Base-by-base conservation (phyloP, 148 eudicot species). In the Agrostemma githago region DNA sequence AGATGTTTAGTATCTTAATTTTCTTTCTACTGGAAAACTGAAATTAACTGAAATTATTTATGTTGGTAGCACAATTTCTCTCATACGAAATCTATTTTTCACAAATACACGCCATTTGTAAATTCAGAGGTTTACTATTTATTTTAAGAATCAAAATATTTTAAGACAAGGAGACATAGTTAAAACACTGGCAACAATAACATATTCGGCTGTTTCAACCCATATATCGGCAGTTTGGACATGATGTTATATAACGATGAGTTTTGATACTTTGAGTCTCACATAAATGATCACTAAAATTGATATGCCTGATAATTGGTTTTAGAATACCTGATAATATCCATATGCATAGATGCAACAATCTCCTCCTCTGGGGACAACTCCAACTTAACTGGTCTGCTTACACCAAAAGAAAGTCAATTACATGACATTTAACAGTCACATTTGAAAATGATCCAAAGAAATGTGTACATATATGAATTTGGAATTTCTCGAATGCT, bases 321-420 rank as follows among this genome's bases (percentile, higher is more conserved):
- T 10, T 75, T 42, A 53, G 39, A 44, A 71, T 77, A 94, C 98
- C 97, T 88, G 84, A 94, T 79, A 42, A 75, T 80, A 84, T 94
- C 92, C 86, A 91, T 84, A 85, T 91, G 84, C 96, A 91, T 91
- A 43, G 97, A 88, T 72, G 93, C 83, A 72, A 89, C 89, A 70
- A 87, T 83, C 85, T 94, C 98, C 79, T 94, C 98, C 85, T 89
- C 97, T 26, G 97, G 97, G 43, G 97, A 87, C 78, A 94, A 81
- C 73, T 94, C 98, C 86, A 94, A 74, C 77, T 70, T 80, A 76
- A 91, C 57, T 64, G 96, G 86, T 82, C 98, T 94, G 82, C 42
- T n/a, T 70, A 62, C 44, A 77, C 48, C 40, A 56, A 39, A 9
- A 68, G 37, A 61, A 14, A 57, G 57, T 74, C 62, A 20, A 61